Base-by-base conservation (phyloP, 1,139 yeast genomes). In the Geotrichum fermentans region DNA sequence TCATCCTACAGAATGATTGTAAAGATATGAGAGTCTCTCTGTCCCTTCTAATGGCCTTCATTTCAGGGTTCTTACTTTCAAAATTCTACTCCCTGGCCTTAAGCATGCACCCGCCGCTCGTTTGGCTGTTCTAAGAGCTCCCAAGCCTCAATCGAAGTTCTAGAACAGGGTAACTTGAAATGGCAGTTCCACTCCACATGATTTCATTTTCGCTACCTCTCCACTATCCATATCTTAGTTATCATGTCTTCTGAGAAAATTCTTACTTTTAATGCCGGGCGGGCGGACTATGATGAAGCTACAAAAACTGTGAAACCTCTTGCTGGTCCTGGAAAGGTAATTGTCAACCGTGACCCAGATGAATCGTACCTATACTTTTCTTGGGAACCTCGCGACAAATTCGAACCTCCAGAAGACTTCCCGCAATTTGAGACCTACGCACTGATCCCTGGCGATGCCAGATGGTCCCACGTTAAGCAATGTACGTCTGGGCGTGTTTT, bases 391-490 rank as follows among this genome's bases (percentile, higher is more conserved):
- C 69, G 78, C 38, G 81, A 77, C 37, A 63, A 61, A 3, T 51
- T 48, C 30, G 18, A 39, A 20, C 50, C 44, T 35, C 47, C 61
- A 10, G 57, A 54, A 17, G 72, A 74, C 39, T 45, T 42, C 18
- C 35, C 43, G 8, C 85, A 83, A 50, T 50, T 56, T 34, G 66
- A 69, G 47, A 94, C 85, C 59, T 73, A 89, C 57, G 75, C 89
- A 58, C 78, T 92, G 48, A 83, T 92, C 58, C 96, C 97, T 0
- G 97, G 97, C 2, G 97, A 92, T 63, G 95, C 90, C 39, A 79
- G 83, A 42, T 87, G 95, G 82, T 78, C 78, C 52, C 88, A 79
- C 51, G 79, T 89, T 40, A 70, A 74, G 46, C 80, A 90, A 21
- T 84, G 96, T 64, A 77, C 73, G 45, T 80, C 88, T 2, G 97